Base-by-base conservation (phyloP, 371 early-diverging fungal genomes). In the Funneliformis caledonium region DNA sequence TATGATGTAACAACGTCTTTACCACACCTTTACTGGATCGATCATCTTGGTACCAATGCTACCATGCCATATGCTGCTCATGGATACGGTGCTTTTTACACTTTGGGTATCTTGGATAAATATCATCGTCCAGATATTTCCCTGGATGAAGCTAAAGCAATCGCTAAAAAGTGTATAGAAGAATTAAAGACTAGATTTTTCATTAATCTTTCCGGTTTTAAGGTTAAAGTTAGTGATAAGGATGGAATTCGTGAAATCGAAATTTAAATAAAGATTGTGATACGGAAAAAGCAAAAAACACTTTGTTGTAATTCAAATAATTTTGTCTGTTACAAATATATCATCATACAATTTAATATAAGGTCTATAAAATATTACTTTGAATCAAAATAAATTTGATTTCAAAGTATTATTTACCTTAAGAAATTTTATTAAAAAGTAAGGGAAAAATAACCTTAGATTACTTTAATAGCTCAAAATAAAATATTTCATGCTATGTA, bases 11-110 rank as follows among this genome's bases (percentile, higher is more conserved):
- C 92, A 83, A 90, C 92, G 10, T 87, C 91, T 43, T 88, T 84
- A 74, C 92, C 97, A 11, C 88, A 92, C 74, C 88, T 99, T 73
- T 97, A 93, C 89, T 96, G 98, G 97, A 88, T 97, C 80, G 99
- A 99, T 87, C 92, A 99, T 84, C 87, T 98, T 82, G 94, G 95
- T 26, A 89, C 95, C 1, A 88, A 92, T 88, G 90, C 92, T 33
- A 91, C 92, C 81, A 88, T 97, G 60, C 93, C 94, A 50, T 97
- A 91, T 87, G 97, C 95, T 26, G 94, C 96, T 72, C 99, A 99
- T 83, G 99, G 98, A 9, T 96, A 97, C 81, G 95, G 95, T 62
- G 88, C 95, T 26, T 97, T 95, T 89, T 97, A 97, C 87, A 89
- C 93, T 83, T 90, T 94, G 85, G 95, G 97, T 62, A 88, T 97